phyloP scores from a whole-genome alignment of 139 green algal species.

The Chlamydomonas sp. region DNA sequence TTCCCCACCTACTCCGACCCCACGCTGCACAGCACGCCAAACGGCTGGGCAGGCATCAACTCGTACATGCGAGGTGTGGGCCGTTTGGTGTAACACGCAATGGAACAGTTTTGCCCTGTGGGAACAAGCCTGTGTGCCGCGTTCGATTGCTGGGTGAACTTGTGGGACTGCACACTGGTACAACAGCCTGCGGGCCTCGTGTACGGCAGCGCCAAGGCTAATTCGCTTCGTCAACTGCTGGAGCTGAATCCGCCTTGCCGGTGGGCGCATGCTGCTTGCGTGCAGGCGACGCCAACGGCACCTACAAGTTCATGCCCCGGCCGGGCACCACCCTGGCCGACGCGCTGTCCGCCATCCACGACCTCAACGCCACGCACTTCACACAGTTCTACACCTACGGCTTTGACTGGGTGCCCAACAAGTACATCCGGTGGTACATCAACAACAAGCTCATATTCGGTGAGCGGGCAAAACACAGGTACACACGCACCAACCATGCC shows the following conservation, averaged over 20 bases:
- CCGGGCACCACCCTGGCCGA: conserved; percentile 4
- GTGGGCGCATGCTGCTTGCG: too few relatives aligned
- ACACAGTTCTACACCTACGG: neutral
- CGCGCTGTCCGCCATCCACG: neutral
- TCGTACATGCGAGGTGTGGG: neutral
- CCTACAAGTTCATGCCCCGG: neutral
- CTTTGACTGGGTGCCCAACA: neutral
- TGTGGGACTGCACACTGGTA: too few relatives aligned
- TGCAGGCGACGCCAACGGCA: too few relatives aligned
- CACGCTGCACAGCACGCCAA: neutral
- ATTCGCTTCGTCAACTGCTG: too few relatives aligned
- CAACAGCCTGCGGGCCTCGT: too few relatives aligned
- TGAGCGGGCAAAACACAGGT: neutral
- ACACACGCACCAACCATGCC: too few relatives aligned
- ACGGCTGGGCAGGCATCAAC: conserved; percentile 27
- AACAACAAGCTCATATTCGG: conserved; percentile 19
- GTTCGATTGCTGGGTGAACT: too few relatives aligned
- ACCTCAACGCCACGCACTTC: conserved; percentile 4
- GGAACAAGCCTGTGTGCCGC: too few relatives aligned
- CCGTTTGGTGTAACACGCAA: too few relatives aligned
- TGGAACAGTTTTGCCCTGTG: too few relatives aligned
- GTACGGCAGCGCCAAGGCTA: too few relatives aligned
- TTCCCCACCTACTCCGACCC: conserved; percentile 16
- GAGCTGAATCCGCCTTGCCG: too few relatives aligned
- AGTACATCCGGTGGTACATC: conserved; percentile 31